Evolutionary conservation across 768 basidiomycete species (phyloP).

Genomic region (Rhizopogon vesiculosus): DNA sequence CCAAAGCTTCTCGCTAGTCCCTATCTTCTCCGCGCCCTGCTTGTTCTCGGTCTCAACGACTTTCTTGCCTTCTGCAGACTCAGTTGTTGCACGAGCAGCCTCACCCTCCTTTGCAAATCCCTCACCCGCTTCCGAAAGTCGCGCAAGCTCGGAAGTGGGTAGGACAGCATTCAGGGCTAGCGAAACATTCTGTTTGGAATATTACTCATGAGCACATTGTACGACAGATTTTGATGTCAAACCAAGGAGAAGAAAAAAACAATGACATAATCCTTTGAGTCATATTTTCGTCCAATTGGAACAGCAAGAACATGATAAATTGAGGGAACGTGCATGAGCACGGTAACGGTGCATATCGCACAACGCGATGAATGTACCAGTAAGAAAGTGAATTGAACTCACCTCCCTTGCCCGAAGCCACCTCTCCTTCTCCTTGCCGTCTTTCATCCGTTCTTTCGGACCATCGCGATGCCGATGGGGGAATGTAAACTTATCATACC

Average conservation of each 20-base stretch:
- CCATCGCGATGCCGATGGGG: neutral
- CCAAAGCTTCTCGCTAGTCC: neutral
- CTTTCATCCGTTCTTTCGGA: neutral
- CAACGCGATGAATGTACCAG: too few species aligned
- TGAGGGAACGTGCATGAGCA: neutral
- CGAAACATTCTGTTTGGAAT: constrained; percentile 16
- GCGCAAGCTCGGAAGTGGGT: constrained; percentile 10
- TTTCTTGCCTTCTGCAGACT: neutral
- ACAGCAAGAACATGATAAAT: neutral
- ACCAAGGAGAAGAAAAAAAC: too few species aligned
- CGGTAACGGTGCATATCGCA: too few species aligned
- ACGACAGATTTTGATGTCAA: neutral
- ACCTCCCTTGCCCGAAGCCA: neutral
- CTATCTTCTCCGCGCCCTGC: neutral
- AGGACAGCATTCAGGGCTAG: constrained; percentile 24
- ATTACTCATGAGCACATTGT: neutral
- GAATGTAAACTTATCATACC: neutral
- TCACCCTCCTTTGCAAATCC: constrained; percentile 12
- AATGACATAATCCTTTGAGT: neutral
- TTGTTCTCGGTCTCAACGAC: too few species aligned
- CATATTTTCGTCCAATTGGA: neutral
- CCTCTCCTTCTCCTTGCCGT: neutral
- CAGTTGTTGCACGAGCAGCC: neutral
- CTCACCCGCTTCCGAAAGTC: constrained; percentile 20
- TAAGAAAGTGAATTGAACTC: neutral